phyloP scores from a whole-genome alignment of 139 green algal genomes.

The Chlorella sp. region DNA sequence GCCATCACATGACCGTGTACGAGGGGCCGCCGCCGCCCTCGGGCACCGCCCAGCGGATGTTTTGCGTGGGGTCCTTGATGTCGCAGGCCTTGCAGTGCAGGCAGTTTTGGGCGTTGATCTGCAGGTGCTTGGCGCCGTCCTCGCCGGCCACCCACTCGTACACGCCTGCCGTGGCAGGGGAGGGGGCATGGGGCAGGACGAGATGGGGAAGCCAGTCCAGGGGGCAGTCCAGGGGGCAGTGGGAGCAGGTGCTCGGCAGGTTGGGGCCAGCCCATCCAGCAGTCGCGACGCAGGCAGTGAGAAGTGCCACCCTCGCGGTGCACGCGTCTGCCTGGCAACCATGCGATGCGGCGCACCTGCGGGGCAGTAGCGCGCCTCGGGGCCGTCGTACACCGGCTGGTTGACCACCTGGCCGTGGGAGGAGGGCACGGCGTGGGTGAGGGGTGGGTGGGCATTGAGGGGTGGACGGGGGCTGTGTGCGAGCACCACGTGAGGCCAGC shows the following conservation, averaged over 20 bases:
- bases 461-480: no score
- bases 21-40: constrained; percentile 90
- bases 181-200: not conserved
- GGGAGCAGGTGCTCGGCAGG: not conserved
- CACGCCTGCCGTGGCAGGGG: constrained; percentile 65
- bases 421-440: not conserved
- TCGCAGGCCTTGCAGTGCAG: constrained; percentile 97
- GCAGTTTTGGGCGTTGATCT: constrained; percentile 98
- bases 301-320: not conserved
- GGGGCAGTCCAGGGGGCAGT: not conserved
- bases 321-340: no score
- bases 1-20: constrained; percentile 78
- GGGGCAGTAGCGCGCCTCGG: constrained; percentile 84
- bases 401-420: constrained; percentile 63
- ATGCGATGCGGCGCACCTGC: constrained; percentile 33
- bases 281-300: not conserved
- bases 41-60: constrained; percentile 93
- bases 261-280: not conserved
- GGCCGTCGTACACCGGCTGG: constrained; percentile 73
- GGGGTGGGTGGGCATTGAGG: no score
- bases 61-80: constrained; percentile 93
- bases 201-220: not conserved
- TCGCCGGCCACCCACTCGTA: constrained; percentile 84
- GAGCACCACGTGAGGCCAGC: no score
- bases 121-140: constrained; percentile 55